Base-by-base conservation (phyloP, 441 rosid species). In the Capsella rubella region DNA sequence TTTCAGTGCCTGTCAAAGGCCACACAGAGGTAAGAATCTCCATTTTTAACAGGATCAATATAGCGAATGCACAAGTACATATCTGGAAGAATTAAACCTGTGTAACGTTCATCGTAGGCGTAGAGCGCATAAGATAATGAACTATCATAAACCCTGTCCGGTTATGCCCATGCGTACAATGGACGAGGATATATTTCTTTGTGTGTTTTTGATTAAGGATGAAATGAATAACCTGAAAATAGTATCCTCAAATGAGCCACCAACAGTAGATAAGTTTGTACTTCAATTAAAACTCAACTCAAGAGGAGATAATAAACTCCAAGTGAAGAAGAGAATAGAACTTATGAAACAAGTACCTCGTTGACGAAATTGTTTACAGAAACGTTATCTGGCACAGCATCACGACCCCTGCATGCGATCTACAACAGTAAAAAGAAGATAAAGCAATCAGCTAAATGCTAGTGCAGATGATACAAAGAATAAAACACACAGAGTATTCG, bases 141-240 rank as follows among this genome's bases (percentile, higher is more conserved):
- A 92, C 86, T 60, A 93, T 90, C 99, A 96, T 96, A 73, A 84
- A 96, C 70, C 99, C 98, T 7, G 99, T 96, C 31, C 99, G 95
- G 67, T 96, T 93, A 79, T 92, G 96, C 54, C 99, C 99, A 81
- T 96, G 99, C 0, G 99, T 96, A 78, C 99, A 96, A 78, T 96
- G 99, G 78, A 96, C 99, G 35, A 96, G 94, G 56, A 96, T 79
- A 67, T 79, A 82, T 79, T 90, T 90, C 86, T 88, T 93, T 16
- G 91, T 34, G 52, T 78, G 85, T 79, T 90, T 93, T 77, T 87
- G 97, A 67, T 82, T 86, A 64, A 43, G 27, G 31, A 88, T 46
- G 79, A 95, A 95, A 35, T 89, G 97, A 32, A 69, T 60, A 61
- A 86, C 98, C 99, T 95, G 82, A 18, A 66, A 18, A 72, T 39